Evolutionary conservation across 2,329 filamentous ascomycete species (phyloP), one percentile per base, ranked within the genome.

Genomic region (Phoma sp.): DNA sequence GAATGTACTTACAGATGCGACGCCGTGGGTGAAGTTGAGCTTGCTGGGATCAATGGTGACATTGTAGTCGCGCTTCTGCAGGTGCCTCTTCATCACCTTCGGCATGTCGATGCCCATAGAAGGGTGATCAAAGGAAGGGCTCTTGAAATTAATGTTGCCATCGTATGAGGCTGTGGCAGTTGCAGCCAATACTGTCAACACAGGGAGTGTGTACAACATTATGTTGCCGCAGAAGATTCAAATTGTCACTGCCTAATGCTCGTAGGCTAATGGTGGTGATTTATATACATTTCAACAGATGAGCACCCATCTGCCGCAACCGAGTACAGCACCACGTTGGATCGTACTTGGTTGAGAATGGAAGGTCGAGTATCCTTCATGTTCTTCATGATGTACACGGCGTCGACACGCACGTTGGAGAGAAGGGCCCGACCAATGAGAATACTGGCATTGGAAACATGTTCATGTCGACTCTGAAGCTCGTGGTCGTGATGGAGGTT

Each of bases 121-220:
- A 2, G 82, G 80, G 62, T 89, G 87, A 36, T 86, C 80, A 32
- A 82, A 78, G 0, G 87, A 89, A 10, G 87, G 86, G 64, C 83
- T 86, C 41, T 79, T 78, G 71, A 88, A 90, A 74, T 89, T 88
- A 55, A 89, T 70, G 68, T 89, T 89, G 38, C 35, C 43, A 51
- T 57, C 32, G 29, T 51, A 57, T 2, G 47, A 47, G 3, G 53
- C 53, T 15, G 38, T 43, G 43, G 39, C 47, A 31, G 38, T 41
- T 15, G 48, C 38, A 25, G 43, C 19, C 17, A 57, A 19, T 12
- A 27, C 32, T 21, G 53, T 38, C 22, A 51, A 7, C 19, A 51
- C 33, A 10, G 48, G 21, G 8, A 57, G 25, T 21, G 37, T 43
- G 27, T 31, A 43, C 27, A 51, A 19, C 41, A 43, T 51, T 33